Conservation (phyloP, 2,329 filamentous ascomycete genomes). For the Kalmusia sp. region DNA sequence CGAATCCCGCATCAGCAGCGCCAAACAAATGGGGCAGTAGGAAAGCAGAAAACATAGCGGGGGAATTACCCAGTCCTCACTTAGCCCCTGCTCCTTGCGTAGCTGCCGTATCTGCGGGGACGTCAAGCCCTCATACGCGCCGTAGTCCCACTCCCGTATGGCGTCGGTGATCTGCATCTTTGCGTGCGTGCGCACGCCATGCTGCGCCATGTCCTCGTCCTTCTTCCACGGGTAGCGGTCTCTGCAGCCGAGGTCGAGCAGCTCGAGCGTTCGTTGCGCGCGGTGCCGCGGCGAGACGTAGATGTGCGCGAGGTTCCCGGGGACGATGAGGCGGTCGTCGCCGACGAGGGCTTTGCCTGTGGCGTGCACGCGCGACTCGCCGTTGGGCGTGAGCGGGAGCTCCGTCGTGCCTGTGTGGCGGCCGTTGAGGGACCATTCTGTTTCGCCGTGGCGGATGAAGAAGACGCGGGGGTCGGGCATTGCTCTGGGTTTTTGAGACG, state of each 20-base stretch:
- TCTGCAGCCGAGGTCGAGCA: conserved; percentile 77
- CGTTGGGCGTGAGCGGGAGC: conserved; percentile 81
- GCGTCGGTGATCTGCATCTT: conserved; percentile 54
- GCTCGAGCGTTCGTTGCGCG: conserved; percentile 87
- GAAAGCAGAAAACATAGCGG: background rate
- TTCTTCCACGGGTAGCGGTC: conserved; percentile 57
- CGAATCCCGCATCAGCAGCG: background rate
- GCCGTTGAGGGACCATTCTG: conserved; percentile 90
- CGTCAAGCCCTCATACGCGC: conserved; percentile 66
- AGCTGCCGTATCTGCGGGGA: conserved; percentile 57
- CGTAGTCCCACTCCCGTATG: conserved; percentile 69
- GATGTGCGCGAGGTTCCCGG: conserved; percentile 80
- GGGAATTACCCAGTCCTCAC: conserved; percentile 62
- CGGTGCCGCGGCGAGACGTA: conserved; percentile 88
- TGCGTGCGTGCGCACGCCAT: background rate
- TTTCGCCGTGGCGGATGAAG: conserved; percentile 83
- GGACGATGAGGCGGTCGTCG: conserved; percentile 82
- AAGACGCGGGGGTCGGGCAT: conserved; percentile 59
- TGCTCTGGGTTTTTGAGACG: conserved; percentile 4
- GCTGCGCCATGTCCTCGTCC: background rate
- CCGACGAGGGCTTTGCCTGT: conserved; percentile 88
- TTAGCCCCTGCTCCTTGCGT: conserved; percentile 58
- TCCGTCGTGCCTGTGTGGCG: conserved; percentile 81
- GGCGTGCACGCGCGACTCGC: conserved; percentile 60
- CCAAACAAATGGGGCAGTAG: background rate